These are phyloP conservation scores for Phytophthora colocasiae DNA, from an alignment of 352 stramenopile species.

Conservation along the genomic window DNA sequence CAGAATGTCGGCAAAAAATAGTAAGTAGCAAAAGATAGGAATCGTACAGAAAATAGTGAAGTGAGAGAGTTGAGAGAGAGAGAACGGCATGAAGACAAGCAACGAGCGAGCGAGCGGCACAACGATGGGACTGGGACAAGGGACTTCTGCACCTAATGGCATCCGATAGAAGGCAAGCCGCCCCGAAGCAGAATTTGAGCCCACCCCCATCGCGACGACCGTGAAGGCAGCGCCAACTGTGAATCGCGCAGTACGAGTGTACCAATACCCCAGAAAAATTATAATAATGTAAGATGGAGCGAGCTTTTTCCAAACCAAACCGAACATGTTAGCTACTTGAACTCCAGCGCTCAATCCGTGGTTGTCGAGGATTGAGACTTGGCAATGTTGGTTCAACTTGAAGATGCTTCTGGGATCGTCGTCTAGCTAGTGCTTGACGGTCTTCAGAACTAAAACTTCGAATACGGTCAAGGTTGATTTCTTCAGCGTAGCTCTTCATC, in stretches of 20 bases:
- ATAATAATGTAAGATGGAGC: constrained; percentile 56
- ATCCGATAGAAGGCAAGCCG: constrained; percentile 34
- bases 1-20: constrained; percentile 40
- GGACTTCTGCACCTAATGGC: constrained; percentile 6
- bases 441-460: constrained; percentile 36
- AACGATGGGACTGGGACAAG: constrained; percentile 16
- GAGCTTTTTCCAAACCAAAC: constrained; percentile 44
- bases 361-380: constrained; percentile 17
- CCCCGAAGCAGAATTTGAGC: constrained; percentile 3
- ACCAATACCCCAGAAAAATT: constrained; percentile 47
- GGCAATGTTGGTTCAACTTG: constrained; percentile 18
- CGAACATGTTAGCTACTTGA: constrained; percentile 1
- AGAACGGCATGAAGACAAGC: constrained; percentile 35
- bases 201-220: constrained; percentile 9
- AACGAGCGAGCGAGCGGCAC: constrained; percentile 37
- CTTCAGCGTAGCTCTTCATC: constrained; percentile 41
- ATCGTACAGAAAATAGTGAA: constrained; percentile 32
- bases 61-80: constrained; percentile 18
- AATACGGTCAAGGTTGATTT: constrained; percentile 39
- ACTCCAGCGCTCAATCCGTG: constrained; percentile 20
- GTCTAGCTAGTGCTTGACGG: constrained; percentile 25
- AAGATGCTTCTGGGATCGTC: constrained; percentile 1
- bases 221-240: constrained; percentile 38
- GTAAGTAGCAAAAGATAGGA: constrained; percentile 36
- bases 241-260: constrained; percentile 47